Base-by-base conservation (phyloP, 306 rosid genomes). In the Vachellia pachyceras region DNA sequence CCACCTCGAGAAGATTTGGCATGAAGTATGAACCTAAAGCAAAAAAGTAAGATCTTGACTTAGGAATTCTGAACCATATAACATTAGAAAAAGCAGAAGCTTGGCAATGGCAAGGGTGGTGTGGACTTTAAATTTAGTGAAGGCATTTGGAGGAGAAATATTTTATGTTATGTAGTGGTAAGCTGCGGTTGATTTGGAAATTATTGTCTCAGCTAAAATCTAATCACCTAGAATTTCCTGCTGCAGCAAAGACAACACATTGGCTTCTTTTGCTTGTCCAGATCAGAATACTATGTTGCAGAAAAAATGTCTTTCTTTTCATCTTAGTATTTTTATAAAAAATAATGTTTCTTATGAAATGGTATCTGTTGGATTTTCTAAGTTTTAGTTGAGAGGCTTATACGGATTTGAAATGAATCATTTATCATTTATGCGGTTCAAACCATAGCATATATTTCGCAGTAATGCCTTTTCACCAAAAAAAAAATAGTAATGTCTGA, bases 261-360 rank as follows among this genome's bases (percentile, higher is more conserved):
- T 35, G 44, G 5, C 44, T n/a, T 68, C 33, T 68, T 40, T 68
- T 68, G 72, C 22, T 41, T 68, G 73, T 22, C 25, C 63, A 55
- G 9, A 55, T 55, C 33, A 8, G 63, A 69, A 20, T 37, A 41
- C 23, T 45, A 47, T 46, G 52, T 46, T 46, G n/a, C 54, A 18
- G 57, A 70, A 45, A 40, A 40, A 70, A 70, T 45, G 37, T 7
- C 22, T 22, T 69, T 69, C 37, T 69, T 22, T 69, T 55, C 63
- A n/a, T 69, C 13, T 22, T 69, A 14, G 1, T 10, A n/a, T 41
- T 40, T n/a, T 10, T 68, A 29, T 35, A 45, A 50, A n/a, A 54
- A 54, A 18, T 18, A 18, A 15, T 18, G 18, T n/a, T 18, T 14
- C 23, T 6, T 14, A 12, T 63, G 2, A 63, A 33, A 13, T 4